Conservation (phyloP, 805 yeast genomes). For the Priceomyces haplophilus region DNA sequence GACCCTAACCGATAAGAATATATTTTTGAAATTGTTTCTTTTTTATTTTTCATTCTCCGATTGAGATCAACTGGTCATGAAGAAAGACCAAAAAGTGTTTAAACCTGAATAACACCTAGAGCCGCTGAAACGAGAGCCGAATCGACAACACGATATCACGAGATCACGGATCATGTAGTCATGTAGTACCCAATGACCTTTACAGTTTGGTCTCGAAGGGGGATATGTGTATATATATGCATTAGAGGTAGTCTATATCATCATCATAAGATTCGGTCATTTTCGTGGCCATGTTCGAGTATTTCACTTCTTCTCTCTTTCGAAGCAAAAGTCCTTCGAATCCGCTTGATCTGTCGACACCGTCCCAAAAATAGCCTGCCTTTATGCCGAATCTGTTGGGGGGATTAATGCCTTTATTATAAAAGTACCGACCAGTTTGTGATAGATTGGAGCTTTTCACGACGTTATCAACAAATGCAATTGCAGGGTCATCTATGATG, state of each 20-base stretch:
- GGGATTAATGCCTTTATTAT: constrained; percentile 48
- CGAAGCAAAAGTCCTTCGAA: constrained; percentile 66
- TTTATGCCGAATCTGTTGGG: constrained; percentile 70
- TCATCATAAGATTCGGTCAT: constrained; percentile 2
- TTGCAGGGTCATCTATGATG: constrained; percentile 64
- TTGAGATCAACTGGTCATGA: no score
- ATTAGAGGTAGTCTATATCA: constrained; percentile 5
- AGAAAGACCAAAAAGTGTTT: no score
- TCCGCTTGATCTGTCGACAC: constrained; percentile 85
- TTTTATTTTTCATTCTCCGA: no score
- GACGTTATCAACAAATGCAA: constrained; percentile 32
- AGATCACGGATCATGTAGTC: no score
- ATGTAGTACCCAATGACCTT: no score
- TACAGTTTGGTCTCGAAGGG: no score
- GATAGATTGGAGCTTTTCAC: constrained; percentile 12
- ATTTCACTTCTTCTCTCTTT: constrained; percentile 28
- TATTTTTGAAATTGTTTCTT: background rate
- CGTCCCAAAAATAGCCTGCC: constrained; percentile 85
- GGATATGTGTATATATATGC: no score
- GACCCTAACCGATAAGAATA: background rate
- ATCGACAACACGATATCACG: no score
- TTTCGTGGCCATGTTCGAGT: constrained; percentile 15
- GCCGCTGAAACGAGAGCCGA: no score
- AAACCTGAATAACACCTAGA: no score
- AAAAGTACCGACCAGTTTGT: constrained; percentile 51